Evolutionary conservation across 2,329 filamentous ascomycete genomes (phyloP).

Genomic region (Aureobasidium namibiae): DNA sequence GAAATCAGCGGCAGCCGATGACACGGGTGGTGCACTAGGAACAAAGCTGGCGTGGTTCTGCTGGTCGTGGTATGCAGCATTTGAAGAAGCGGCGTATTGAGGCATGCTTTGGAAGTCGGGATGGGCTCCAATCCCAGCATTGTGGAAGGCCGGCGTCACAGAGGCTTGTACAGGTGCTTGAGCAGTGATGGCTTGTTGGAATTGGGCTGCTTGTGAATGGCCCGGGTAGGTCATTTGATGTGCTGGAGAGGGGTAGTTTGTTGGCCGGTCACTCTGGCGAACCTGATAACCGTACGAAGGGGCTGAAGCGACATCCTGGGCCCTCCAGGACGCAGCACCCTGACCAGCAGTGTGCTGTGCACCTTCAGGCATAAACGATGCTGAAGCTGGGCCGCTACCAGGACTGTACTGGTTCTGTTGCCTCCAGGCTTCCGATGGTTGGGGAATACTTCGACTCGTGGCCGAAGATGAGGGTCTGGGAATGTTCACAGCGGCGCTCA

Average conservation of each 20-base stretch:
- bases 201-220: slow-evolving; percentile 7
- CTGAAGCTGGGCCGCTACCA: neutral
- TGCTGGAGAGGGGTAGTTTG: neutral
- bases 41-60: neutral
- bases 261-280: neutral
- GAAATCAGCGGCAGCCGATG: neutral
- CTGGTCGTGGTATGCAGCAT: slow-evolving; percentile 1
- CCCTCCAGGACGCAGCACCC: slow-evolving; percentile 4
- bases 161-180: neutral
- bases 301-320: neutral
- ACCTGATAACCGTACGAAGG: slow-evolving; percentile 3
- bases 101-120: slow-evolving; percentile 9
- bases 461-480: slow-evolving; percentile 10
- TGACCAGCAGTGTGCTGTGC: neutral
- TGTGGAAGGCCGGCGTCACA: slow-evolving; percentile 4
- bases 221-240: neutral
- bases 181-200: slow-evolving; percentile 4
- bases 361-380: neutral
- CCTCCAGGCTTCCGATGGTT: slow-evolving; percentile 8
- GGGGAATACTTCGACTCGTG: neutral
- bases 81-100: neutral
- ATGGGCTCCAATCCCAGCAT: neutral
- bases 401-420: slow-evolving; percentile 8
- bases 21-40: neutral
- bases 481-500: slow-evolving; percentile 1